Percentiles rank a stretch among this genome's conserved stretches.
These are phyloP conservation scores for Eucalyptus virginea DNA, from an alignment of 345 rosid species.

Conservation along the genomic window DNA sequence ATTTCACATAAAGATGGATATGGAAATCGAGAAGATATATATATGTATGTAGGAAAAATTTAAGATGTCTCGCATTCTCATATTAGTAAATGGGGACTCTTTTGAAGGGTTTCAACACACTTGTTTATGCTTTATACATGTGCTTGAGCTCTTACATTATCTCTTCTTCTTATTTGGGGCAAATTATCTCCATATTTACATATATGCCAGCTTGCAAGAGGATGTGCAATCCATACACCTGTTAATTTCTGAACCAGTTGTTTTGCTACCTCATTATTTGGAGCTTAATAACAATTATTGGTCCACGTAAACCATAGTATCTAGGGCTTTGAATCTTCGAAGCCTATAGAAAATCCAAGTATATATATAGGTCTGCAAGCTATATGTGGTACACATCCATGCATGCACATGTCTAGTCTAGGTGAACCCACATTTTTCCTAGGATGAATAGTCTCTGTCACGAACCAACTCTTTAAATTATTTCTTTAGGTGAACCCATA, in stretches of 20 bases:
- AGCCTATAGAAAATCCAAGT: not conserved
- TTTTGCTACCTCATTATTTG: not conserved
- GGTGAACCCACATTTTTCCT: not conserved
- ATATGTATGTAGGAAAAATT: not conserved
- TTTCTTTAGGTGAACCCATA: not conserved
- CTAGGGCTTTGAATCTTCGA: not conserved
- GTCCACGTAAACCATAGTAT: not conserved
- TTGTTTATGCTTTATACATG: not conserved
- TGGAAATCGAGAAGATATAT: not conserved
- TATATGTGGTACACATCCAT: not conserved
- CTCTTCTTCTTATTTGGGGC: not conserved
- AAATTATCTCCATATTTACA: not conserved
- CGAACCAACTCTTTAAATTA: not conserved
- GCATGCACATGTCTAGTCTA: not conserved
- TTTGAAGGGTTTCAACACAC: not conserved
- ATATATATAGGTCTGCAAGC: not conserved
- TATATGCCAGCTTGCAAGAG: not conserved
- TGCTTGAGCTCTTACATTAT: not conserved
- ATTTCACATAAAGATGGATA: not conserved
- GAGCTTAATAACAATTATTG: not conserved
- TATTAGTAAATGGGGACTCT: not conserved
- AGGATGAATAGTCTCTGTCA: not conserved
- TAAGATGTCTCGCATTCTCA: not conserved
- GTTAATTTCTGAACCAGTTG: not conserved
- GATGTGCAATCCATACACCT: not conserved